A percentile compares a stretch with the other conserved stretches of the same genome.
Evolutionary conservation across 345 rosid species (phyloP).

Genomic region (Hibiscus mutabilis): DNA sequence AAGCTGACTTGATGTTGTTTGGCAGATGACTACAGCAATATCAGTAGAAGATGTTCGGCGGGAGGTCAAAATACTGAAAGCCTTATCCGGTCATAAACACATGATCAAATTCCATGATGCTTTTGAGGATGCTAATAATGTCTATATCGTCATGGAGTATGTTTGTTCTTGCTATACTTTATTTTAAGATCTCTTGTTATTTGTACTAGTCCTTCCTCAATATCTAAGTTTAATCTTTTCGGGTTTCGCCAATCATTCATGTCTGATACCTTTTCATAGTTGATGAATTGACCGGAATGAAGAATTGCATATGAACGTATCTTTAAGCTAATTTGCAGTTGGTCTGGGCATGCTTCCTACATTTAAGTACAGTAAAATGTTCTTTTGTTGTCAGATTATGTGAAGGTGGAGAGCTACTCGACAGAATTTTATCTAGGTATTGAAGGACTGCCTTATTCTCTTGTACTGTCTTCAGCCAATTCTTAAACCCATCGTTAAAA

Average conservation of each 20-base stretch:
- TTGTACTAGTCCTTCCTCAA: background rate
- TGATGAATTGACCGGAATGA: background rate
- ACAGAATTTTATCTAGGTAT: conserved; percentile 86
- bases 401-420: conserved; percentile 93
- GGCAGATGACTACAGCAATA: conserved; percentile 88
- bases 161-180: conserved; percentile 25
- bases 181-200: background rate
- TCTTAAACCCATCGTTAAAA: conserved; percentile 1
- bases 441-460: background rate
- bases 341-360: too few relatives aligned
- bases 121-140: conserved; percentile 70
- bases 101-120: conserved; percentile 77
- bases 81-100: conserved; percentile 70
- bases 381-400: conserved; percentile 60
- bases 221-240: background rate
- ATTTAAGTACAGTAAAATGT: background rate
- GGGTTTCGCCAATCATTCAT: background rate
- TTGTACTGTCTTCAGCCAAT: background rate
- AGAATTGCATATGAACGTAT: background rate
- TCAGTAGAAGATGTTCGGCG: conserved; percentile 89
- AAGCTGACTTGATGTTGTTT: conserved; percentile 8
- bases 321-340: background rate
- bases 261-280: conserved; percentile 1
- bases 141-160: conserved; percentile 93
- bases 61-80: conserved; percentile 86